phyloP scores from a whole-genome alignment of 2,329 filamentous ascomycete genomes.

The Aspergillus novoparasiticus region DNA sequence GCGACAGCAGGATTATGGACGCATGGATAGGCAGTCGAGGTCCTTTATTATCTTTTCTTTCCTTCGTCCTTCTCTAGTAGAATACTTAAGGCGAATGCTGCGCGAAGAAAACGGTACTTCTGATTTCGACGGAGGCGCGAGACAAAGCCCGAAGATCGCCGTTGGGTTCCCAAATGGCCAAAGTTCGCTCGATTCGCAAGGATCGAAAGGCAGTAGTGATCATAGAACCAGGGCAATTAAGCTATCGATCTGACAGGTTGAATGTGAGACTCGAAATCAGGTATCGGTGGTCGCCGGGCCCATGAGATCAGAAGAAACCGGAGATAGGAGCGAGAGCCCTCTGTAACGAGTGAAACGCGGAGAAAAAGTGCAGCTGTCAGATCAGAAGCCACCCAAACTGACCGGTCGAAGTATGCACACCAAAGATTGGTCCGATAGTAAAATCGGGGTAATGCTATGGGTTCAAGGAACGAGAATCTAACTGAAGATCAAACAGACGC shows the following conservation, averaged over 20 bases:
- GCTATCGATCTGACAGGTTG: slow-evolving; percentile 21
- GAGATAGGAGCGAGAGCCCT: slow-evolving; percentile 4
- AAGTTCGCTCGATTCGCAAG: slow-evolving; percentile 6
- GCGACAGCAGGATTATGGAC: slow-evolving; percentile 12
- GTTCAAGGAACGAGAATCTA: not conserved
- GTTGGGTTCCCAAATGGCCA: slow-evolving; percentile 19
- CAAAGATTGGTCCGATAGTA: too few species aligned
- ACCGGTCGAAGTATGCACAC: not conserved
- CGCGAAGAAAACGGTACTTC: not conserved
- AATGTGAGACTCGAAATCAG: slow-evolving; percentile 6
- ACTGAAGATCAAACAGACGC: not conserved
- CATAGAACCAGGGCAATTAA: slow-evolving; percentile 10
- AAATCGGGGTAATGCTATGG: not conserved
- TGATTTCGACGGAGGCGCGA: slow-evolving; percentile 12
- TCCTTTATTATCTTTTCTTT: not conserved
- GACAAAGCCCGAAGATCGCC: slow-evolving; percentile 12
- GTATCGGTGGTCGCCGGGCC: slow-evolving; percentile 6
- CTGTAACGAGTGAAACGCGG: slow-evolving; percentile 19
- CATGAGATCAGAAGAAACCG: slow-evolving; percentile 10
- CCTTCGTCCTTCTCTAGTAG: not conserved
- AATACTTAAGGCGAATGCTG: not conserved
- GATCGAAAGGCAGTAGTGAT: slow-evolving; percentile 9
- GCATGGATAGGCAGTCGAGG: not conserved
- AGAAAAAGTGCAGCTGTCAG: slow-evolving; percentile 21
- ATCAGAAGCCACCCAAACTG: slow-evolving; percentile 8